Conservation (phyloP, 2,329 filamentous ascomycete species). For the Botrytis cinerea region DNA sequence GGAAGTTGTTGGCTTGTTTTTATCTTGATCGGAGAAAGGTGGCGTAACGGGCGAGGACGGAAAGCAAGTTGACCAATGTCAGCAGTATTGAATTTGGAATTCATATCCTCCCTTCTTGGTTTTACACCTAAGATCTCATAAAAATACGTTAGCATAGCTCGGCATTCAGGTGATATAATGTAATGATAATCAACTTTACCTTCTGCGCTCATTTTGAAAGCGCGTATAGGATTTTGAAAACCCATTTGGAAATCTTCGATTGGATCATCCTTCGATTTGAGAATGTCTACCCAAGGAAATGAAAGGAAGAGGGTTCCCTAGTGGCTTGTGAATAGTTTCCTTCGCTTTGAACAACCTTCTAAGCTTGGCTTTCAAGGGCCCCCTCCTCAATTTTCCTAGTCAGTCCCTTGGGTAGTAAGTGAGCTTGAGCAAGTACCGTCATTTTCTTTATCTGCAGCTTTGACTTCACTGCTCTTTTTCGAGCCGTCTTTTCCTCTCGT, state of each 20-base stretch:
- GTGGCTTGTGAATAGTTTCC: background rate
- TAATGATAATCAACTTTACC: background rate
- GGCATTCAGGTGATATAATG: background rate
- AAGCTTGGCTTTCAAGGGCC: background rate
- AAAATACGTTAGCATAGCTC: background rate
- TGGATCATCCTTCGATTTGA: background rate
- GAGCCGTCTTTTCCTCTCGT: background rate
- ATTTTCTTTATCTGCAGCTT: too few species aligned
- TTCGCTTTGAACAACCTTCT: background rate
- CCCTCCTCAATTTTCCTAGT: background rate
- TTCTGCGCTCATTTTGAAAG: rapidly evolving
- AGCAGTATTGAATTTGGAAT: background rate
- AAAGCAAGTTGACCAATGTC: background rate
- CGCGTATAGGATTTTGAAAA: background rate
- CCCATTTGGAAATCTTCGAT: background rate
- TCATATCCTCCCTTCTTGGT: background rate
- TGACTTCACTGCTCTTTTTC: background rate
- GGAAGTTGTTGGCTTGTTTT: too few species aligned
- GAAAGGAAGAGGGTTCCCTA: background rate
- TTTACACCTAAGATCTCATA: background rate
- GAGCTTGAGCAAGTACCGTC: rapidly evolving
- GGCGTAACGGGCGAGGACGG: background rate
- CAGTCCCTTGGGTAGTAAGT: background rate
- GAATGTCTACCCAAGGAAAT: background rate
- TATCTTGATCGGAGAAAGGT: background rate